Evolutionary conservation across 2,329 filamentous ascomycete genomes (phyloP).

Genomic region (Endothia cerciana): DNA sequence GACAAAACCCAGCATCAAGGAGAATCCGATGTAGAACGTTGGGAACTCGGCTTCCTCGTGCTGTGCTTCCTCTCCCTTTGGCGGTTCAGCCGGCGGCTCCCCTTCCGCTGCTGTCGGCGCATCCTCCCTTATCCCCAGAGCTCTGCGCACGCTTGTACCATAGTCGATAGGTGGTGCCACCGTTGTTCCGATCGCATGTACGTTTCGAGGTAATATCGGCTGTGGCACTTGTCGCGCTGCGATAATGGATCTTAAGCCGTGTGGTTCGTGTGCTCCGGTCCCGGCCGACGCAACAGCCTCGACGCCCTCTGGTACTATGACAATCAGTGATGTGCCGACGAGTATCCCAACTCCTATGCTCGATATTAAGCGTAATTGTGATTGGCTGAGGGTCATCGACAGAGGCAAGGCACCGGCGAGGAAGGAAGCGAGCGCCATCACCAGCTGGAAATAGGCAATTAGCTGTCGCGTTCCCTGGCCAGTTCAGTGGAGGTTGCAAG

Average conservation of each 20-base stretch:
- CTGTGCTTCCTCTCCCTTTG: conserved; percentile 29
- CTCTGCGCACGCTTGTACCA: conserved; percentile 18
- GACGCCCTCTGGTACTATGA: conserved; percentile 96
- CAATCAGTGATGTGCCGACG: conserved; percentile 91
- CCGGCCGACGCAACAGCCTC: conserved; percentile 77
- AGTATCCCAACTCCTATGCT: conserved; percentile 92
- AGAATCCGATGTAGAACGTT: conserved; percentile 80
- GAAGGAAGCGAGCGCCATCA: conserved; percentile 66
- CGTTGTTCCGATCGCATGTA: conserved; percentile 5
- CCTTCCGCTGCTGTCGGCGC: conserved; percentile 35
- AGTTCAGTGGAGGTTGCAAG: conserved; percentile 33
- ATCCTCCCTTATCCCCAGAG: conserved; percentile 35
- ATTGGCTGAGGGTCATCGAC: conserved; percentile 83
- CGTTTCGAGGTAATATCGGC: conserved; percentile 14
- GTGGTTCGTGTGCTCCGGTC: conserved; percentile 42
- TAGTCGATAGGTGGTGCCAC: conserved; percentile 15
- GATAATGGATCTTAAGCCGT: conserved; percentile 35
- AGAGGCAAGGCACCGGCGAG: conserved; percentile 89
- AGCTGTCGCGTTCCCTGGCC: conserved; percentile 28
- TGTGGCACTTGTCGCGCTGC: conserved; percentile 6
- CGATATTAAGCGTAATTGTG: conserved; percentile 86
- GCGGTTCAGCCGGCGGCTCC: conserved; percentile 26
- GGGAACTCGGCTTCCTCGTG: conserved; percentile 56
- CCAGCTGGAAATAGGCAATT: conserved; percentile 35
- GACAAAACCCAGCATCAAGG: conserved; percentile 85